These are phyloP conservation scores for Boletus tylopilopsis DNA, from an alignment of 768 basidiomycete genomes.

Conservation along the genomic window DNA sequence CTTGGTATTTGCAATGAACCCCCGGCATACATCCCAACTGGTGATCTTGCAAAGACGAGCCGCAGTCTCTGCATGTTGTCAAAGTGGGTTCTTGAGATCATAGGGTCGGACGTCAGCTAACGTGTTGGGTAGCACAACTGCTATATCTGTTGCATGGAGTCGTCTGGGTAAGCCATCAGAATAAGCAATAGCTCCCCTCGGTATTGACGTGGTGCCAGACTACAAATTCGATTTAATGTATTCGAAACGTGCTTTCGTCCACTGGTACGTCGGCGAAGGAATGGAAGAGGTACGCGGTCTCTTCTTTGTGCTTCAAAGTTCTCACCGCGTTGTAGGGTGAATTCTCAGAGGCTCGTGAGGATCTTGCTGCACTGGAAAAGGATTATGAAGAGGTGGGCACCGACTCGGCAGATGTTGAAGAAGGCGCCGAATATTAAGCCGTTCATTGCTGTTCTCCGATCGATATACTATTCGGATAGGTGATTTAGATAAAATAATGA, in stretches of 20 bases:
- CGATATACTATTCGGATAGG: slow-evolving; percentile 3
- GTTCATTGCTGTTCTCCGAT: background rate
- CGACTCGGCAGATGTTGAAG: slow-evolving; percentile 72
- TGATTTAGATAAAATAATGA: slow-evolving; percentile 6
- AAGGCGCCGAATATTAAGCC: slow-evolving; percentile 46
- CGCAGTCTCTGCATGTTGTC: slow-evolving; percentile 98
- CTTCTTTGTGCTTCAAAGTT: background rate
- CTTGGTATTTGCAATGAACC: slow-evolving; percentile 98
- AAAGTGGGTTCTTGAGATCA: slow-evolving; percentile 47
- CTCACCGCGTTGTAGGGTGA: slow-evolving; percentile 59
- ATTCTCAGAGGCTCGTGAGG: slow-evolving; percentile 97
- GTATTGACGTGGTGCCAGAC: slow-evolving; percentile 43
- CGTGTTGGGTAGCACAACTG: slow-evolving; percentile 60
- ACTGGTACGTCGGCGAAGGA: slow-evolving; percentile 98
- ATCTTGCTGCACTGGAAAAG: slow-evolving; percentile 95
- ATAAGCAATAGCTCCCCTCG: background rate
- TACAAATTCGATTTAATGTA: slow-evolving; percentile 99
- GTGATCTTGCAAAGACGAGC: slow-evolving; percentile 91
- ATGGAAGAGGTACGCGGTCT: slow-evolving; percentile 78
- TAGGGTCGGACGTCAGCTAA: background rate
- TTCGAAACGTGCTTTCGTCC: slow-evolving; percentile 90
- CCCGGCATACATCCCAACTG: slow-evolving; percentile 86
- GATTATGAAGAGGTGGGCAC: slow-evolving; percentile 89
- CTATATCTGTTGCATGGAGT: slow-evolving; percentile 93
- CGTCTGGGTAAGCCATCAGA: slow-evolving; percentile 55